phyloP scores from a whole-genome alignment of 2,329 filamentous ascomycete genomes.

The Colletotrichum chrysophilum region DNA sequence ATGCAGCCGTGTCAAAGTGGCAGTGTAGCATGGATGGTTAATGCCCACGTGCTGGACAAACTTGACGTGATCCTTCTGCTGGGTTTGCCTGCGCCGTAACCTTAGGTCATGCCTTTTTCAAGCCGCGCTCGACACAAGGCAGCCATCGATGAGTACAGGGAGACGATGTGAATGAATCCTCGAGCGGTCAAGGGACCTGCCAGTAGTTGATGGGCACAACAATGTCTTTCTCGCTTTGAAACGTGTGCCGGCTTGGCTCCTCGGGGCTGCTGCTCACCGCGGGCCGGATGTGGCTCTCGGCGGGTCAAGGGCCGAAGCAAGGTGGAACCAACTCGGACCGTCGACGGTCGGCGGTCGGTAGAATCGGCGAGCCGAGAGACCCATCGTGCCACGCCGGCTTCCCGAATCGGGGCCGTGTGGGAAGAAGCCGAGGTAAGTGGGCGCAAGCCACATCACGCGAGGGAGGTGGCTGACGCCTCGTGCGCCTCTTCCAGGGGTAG shows the following conservation, averaged over 20 bases:
- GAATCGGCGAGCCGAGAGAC: background rate
- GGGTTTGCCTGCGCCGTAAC: background rate
- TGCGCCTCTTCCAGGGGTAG: background rate
- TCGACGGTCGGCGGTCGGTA: background rate
- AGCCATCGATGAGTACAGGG: background rate
- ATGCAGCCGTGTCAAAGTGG: background rate
- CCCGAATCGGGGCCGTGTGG: background rate
- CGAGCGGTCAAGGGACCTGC: background rate
- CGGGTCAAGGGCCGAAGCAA: background rate
- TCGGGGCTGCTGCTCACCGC: background rate
- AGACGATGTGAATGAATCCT: background rate
- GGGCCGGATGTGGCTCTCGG: background rate
- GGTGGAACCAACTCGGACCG: background rate
- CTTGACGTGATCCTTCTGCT: background rate
- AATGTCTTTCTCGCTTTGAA: background rate
- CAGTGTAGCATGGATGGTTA: background rate
- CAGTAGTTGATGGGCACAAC: background rate
- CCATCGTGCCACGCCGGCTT: background rate
- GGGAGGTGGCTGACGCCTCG: background rate
- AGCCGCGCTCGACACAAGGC: background rate
- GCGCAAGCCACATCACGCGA: background rate
- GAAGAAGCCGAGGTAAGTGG: background rate
- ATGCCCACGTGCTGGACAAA: background rate
- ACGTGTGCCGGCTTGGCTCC: background rate
- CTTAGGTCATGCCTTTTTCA: background rate